These are phyloP conservation scores for Cocos nucifera DNA, from an alignment of 176 grass and related monocot genomes.

Conservation along the genomic window DNA sequence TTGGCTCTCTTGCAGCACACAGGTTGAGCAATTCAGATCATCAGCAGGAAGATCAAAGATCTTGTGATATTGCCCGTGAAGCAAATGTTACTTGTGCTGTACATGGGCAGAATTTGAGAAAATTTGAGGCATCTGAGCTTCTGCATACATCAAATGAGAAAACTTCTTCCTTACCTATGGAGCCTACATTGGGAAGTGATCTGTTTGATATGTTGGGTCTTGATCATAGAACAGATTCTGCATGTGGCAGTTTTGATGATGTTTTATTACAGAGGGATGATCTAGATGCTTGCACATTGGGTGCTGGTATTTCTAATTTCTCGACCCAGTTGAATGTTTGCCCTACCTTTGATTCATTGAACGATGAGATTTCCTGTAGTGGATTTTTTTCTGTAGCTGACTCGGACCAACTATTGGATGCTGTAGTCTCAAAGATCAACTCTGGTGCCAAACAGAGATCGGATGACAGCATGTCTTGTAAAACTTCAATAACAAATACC, in stretches of 20 bases:
- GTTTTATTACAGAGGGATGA: conserved; percentile 32
- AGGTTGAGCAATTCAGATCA: conserved; percentile 22
- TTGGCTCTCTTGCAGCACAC: conserved; percentile 25
- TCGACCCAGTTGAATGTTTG: conserved; percentile 26
- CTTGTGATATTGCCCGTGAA: conserved; percentile 2
- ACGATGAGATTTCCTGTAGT: conserved; percentile 33
- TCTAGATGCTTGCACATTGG: conserved; percentile 28
- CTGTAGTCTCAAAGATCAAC: conserved; percentile 61
- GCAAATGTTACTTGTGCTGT: conserved; percentile 27
- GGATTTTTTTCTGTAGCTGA: conserved; percentile 43
- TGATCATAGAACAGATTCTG: conserved; percentile 29
- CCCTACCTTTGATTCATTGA: conserved; percentile 32
- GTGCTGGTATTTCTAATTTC: conserved; percentile 31
- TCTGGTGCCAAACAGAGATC: conserved; percentile 35
- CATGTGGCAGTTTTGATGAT: conserved; percentile 26
- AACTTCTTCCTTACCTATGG: conserved; percentile 25
- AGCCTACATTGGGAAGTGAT: conserved; percentile 37
- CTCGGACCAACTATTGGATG: conserved; percentile 69
- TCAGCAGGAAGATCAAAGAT: conserved; percentile 16
- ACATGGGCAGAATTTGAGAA: conserved; percentile 15
- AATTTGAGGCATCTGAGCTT: conserved; percentile 12
- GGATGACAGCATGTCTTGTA: conserved; percentile 52
- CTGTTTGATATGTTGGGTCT: conserved; percentile 54
- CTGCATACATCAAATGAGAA: conserved; percentile 11
- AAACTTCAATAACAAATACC: conserved; percentile 42